These are phyloP conservation scores for Mucor indicus DNA, from an alignment of 371 early-diverging fungal species.

Conservation along the genomic window DNA sequence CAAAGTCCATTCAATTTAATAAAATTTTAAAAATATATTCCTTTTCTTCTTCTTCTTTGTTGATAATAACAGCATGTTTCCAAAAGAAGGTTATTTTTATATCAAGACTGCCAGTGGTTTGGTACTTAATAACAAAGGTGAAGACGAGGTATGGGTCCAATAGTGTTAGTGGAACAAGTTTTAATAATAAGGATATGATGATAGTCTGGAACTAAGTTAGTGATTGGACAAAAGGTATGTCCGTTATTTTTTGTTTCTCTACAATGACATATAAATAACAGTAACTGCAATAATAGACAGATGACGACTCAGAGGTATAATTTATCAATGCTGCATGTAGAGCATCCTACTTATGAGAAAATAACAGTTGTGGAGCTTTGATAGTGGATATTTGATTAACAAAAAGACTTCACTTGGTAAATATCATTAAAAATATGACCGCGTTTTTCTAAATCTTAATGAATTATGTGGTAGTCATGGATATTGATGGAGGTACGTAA, in stretches of 20 bases:
- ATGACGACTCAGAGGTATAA: constrained; percentile 3
- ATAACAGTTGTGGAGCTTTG: constrained; percentile 30
- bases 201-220: constrained; percentile 11
- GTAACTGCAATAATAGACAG: background rate
- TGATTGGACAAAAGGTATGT: constrained; percentile 8
- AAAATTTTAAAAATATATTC: no score
- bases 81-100: constrained; percentile 8
- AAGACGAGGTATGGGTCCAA: background rate
- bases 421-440: background rate
- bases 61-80: constrained; percentile 5
- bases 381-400: constrained; percentile 30
- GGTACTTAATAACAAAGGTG: constrained; percentile 2
- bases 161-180: no score
- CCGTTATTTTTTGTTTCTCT: background rate
- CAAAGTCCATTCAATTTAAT: no score
- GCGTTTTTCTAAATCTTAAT: background rate
- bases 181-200: background rate
- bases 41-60: background rate
- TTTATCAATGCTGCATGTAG: background rate
- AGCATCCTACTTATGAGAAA: background rate
- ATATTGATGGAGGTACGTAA: constrained; percentile 35
- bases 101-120: constrained; percentile 4
- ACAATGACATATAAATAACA: background rate
- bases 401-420: constrained; percentile 33
- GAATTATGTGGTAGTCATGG: constrained; percentile 20